Evolutionary conservation across 495 filamentous ascomycete species (phyloP).

Genomic region (Penicillium dipodomyicola): DNA sequence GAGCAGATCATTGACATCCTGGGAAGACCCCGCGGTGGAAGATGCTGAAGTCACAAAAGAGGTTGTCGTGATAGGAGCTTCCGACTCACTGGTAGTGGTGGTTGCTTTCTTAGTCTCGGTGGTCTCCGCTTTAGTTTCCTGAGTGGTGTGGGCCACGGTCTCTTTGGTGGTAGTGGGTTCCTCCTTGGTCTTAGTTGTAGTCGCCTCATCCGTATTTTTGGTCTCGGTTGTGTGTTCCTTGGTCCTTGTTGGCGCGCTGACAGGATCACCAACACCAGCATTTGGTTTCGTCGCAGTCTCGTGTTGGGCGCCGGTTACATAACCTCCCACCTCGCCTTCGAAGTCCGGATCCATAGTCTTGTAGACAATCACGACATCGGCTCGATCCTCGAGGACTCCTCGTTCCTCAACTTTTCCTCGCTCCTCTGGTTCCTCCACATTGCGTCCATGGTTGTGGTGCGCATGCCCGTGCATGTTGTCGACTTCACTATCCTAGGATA

Average conservation of each 20-base stretch:
- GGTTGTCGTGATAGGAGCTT: constrained; percentile 5
- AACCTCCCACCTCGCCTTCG: constrained; percentile 16
- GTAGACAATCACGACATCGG: constrained; percentile 19
- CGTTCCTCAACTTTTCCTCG: constrained; percentile 11
- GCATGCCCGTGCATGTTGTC: constrained; percentile 33
- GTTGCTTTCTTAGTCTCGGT: constrained; percentile 11
- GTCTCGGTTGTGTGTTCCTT: constrained; percentile 10
- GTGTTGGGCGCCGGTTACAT: constrained; percentile 6
- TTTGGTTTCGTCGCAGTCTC: constrained; percentile 11
- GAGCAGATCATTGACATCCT: constrained; percentile 15
- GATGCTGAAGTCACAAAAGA: constrained; percentile 27
- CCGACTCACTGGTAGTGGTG: constrained; percentile 3
- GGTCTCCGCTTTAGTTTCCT: constrained; percentile 12
- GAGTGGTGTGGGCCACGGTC: constrained; percentile 6
- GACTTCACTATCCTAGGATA: constrained; percentile 2
- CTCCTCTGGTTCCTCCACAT: constrained; percentile 17
- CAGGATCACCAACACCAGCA: constrained; percentile 24
- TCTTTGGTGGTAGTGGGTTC: constrained; percentile 8
- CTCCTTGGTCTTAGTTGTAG: constrained; percentile 1
- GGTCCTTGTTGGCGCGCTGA: constrained; percentile 14
- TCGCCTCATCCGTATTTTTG: constrained; percentile 7
- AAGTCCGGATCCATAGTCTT: constrained; percentile 19
- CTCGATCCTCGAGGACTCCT: constrained; percentile 17
- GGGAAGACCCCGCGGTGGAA: constrained; percentile 13
- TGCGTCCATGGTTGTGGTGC: constrained; percentile 25